phyloP scores from a whole-genome alignment of 2,329 filamentous ascomycete genomes.

The Penicillium sp. region DNA sequence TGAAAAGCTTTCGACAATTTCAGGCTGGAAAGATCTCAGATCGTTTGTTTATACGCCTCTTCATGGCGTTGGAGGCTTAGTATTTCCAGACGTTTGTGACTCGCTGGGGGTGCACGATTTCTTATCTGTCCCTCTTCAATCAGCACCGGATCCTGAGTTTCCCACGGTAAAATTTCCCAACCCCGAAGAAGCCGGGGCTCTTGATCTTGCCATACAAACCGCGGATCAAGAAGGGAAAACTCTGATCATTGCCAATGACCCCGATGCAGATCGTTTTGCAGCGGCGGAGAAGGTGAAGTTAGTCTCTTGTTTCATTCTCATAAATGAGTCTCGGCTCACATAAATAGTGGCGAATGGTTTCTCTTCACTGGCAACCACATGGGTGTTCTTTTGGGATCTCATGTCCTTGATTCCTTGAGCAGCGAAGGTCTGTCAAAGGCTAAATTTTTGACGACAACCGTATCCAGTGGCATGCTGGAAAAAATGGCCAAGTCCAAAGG shows the following conservation, averaged over 20 bases:
- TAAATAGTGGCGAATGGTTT: conserved; percentile 53
- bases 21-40: conserved; percentile 26
- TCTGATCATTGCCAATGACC: conserved; percentile 63
- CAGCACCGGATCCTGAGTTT: conserved; percentile 62
- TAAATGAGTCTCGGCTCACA: not conserved
- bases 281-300: conserved; percentile 58
- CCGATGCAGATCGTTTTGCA: conserved; percentile 65
- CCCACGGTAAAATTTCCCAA: conserved; percentile 66
- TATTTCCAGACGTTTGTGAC: conserved; percentile 35
- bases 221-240: conserved; percentile 52
- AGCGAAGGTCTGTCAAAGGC: conserved; percentile 40
- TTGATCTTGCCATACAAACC: conserved; percentile 59
- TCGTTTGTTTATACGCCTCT: conserved; percentile 47
- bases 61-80: conserved; percentile 41
- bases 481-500: conserved; percentile 57
- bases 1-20: conserved; percentile 34
- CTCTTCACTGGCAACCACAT: conserved; percentile 67
- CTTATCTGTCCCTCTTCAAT: conserved; percentile 46
- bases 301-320: conserved; percentile 4
- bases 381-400: conserved; percentile 60
- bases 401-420: conserved; percentile 51
- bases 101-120: conserved; percentile 36
- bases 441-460: conserved; percentile 62
- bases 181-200: conserved; percentile 63
- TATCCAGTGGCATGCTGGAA: conserved; percentile 64